Base-by-base conservation (phyloP, 495 filamentous ascomycete genomes). In the Podospora fimiseda region DNA sequence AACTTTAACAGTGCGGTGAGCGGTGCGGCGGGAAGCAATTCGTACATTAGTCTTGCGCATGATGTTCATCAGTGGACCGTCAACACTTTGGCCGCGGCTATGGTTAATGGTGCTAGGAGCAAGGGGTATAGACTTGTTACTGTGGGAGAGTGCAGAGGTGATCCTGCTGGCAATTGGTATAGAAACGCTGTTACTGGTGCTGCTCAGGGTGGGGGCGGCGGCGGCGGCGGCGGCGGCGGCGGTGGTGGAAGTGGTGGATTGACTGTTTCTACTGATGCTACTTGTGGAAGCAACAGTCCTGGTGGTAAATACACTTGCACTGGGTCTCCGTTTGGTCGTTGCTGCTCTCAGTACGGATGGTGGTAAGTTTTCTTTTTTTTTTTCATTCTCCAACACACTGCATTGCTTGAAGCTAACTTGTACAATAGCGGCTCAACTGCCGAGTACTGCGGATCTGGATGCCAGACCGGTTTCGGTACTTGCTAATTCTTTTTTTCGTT, bases 1-100 rank as follows among this genome's bases (percentile, higher is more conserved):
- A 77, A 78, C 21, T 69, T 75, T 38, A 52, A 69, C 19, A 41
- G 43, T 6, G 41, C 49, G 16, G 27, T 63, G 0, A 18, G 18
- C 43, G 49, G 9, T 14, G 57, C 67, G 20, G 70, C 54, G 43
- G 61, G 71, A 14, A 56, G 63, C 0, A 74, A 70, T 20, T 51
- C 52, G 23, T 66, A 64, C 38, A 58, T 66, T 33, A 52, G 53
- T 33, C 84, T 87, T 48, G 54, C 64, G 18, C 85, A 88, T 52
- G 85, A 89, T 54, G 79, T 84, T 9, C 77, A 81, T 51, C 68
- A 83, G 33, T 80, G 83, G 62, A 85, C 83, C 0, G 84, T 82
- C 8, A 67, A 78, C 43, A 80, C 81, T 47, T 70, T 89, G 47
- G 80, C 84, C 0, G 71, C 73, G 20, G 79, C 81, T 59, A 81